These are phyloP conservation scores for Kodamaea derodonti DNA, from an alignment of 1,139 yeast species.

Conservation along the genomic window DNA sequence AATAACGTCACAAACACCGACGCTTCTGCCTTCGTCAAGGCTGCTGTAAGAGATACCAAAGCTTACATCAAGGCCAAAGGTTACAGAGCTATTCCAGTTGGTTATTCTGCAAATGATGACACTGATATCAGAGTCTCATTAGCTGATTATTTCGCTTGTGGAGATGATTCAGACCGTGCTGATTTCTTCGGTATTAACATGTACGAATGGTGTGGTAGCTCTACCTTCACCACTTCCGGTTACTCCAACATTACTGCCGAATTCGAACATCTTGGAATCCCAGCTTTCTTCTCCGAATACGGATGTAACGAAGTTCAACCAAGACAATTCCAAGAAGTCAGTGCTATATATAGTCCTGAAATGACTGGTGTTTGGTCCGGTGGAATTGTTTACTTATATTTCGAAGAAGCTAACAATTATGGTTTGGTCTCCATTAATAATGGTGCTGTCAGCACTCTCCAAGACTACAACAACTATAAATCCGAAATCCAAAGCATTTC, in stretches of 20 bases:
- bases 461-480: constrained; percentile 57
- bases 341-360: constrained; percentile 52
- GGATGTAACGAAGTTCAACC: constrained; percentile 79
- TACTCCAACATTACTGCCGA: constrained; percentile 70
- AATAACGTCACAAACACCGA: constrained; percentile 68
- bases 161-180: constrained; percentile 55
- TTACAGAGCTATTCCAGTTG: constrained; percentile 77
- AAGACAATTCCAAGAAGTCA: constrained; percentile 70
- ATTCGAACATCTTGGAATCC: constrained; percentile 67
- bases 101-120: constrained; percentile 87
- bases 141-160: constrained; percentile 84
- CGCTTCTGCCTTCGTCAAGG: constrained; percentile 85
- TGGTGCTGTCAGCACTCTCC: constrained; percentile 34
- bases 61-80: constrained; percentile 62
- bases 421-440: constrained; percentile 61
- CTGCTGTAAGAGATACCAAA: constrained; percentile 83
- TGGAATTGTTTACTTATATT: constrained; percentile 74
- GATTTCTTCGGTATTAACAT: constrained; percentile 93
- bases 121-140: constrained; percentile 62
- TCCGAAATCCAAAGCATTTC: constrained; percentile 39
- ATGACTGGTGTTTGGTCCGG: constrained; percentile 44
- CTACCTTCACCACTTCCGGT: constrained; percentile 64
- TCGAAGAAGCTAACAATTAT: constrained; percentile 62
- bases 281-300: constrained; percentile 86
- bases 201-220: constrained; percentile 93